These are phyloP conservation scores for Rhizoclosmatium globosum DNA, from an alignment of 192 early-diverging fungal species.

Conservation along the genomic window DNA sequence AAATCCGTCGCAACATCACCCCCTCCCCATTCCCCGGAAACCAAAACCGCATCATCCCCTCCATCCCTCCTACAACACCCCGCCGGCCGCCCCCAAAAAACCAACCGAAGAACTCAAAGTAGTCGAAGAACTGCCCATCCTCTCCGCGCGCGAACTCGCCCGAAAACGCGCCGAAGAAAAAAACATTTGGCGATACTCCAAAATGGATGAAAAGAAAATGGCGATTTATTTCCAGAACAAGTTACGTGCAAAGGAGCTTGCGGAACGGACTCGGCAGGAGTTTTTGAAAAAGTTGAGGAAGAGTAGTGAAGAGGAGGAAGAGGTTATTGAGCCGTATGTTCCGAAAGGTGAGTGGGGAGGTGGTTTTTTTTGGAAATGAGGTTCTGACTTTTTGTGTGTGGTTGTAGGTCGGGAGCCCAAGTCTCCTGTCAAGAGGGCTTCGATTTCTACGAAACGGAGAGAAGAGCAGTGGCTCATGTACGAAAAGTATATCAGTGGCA, in stretches of 20 bases:
- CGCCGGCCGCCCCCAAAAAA: background rate
- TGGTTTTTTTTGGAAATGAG: background rate
- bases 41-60: background rate
- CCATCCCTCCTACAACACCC: background rate
- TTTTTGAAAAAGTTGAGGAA: conserved; percentile 18
- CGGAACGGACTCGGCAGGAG: conserved; percentile 24
- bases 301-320: conserved; percentile 19
- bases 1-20: background rate
- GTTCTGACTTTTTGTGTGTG: background rate
- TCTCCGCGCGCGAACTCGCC: conserved; percentile 13
- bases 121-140: background rate
- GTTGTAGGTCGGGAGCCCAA: background rate
- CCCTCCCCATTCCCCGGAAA: background rate
- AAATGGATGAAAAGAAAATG: conserved; percentile 30
- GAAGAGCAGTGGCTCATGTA: background rate
- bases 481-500: background rate
- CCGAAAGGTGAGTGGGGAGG: too few relatives aligned
- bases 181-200: conserved; percentile 34
- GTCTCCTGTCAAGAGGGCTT: background rate
- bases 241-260: conserved; percentile 36
- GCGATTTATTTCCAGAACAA: conserved; percentile 24
- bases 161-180: conserved; percentile 14
- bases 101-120: background rate
- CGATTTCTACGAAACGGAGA: background rate
- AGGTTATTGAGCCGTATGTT: background rate